Percentiles rank a stretch among this genome's conserved stretches.
Conservation (phyloP, 2,329 filamentous ascomycete species). For the Arthrinium puccinioides region DNA sequence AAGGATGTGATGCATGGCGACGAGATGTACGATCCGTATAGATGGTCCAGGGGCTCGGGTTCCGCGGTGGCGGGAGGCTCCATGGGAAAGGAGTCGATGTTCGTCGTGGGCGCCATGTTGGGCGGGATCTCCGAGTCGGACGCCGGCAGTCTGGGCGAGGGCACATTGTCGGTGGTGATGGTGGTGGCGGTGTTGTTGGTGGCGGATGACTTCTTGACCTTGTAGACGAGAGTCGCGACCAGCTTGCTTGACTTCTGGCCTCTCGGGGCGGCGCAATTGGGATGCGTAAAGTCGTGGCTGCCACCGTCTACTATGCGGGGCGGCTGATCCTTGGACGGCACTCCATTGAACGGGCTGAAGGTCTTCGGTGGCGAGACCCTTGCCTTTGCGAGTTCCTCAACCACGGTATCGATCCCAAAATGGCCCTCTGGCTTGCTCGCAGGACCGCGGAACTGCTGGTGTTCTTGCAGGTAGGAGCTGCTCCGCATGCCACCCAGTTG, state of each 20-base stretch:
- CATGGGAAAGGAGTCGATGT: constrained; percentile 51
- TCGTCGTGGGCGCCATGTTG: constrained; percentile 53
- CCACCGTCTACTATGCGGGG: constrained; percentile 55
- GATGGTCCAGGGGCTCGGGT: constrained; percentile 53
- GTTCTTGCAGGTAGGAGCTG: constrained; percentile 55
- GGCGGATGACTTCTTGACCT: constrained; percentile 21
- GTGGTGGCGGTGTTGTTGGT: constrained; percentile 9
- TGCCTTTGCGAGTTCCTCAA: constrained; percentile 43
- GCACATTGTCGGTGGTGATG: constrained; percentile 22
- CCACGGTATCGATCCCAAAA: constrained; percentile 58
- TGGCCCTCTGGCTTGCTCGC: constrained; percentile 41
- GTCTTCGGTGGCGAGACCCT: constrained; percentile 31
- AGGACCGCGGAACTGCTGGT: constrained; percentile 56
- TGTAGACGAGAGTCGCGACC: constrained; percentile 59
- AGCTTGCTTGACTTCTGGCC: constrained; percentile 44
- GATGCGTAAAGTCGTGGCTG: constrained; percentile 55
- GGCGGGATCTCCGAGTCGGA: constrained; percentile 36
- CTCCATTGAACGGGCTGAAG: constrained; percentile 48
- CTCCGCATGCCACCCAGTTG: constrained; percentile 48
- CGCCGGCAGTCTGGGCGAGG: constrained; percentile 27
- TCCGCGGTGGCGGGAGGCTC: constrained; percentile 47
- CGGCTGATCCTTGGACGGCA: constrained; percentile 52
- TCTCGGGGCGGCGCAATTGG: constrained; percentile 49
- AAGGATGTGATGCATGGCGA: constrained; percentile 60
- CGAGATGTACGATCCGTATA: constrained; percentile 60